Evolutionary conservation across 306 rosid species (phyloP).

Genomic region (Sicyos baderoa): DNA sequence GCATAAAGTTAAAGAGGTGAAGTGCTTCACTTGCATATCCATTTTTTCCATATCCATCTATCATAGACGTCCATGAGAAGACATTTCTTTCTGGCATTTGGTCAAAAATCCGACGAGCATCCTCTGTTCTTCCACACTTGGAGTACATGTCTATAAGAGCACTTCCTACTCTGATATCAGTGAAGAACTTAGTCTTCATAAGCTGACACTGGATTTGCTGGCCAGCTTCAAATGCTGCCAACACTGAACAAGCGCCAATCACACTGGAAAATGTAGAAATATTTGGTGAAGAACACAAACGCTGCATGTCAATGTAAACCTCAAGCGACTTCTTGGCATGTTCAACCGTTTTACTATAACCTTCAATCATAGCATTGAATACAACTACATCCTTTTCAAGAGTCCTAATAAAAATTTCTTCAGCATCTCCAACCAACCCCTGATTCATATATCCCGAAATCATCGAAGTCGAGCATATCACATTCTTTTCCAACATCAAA

Average conservation of each 20-base stretch:
- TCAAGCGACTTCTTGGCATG: slow-evolving; percentile 50
- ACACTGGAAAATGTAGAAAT: slow-evolving; percentile 79
- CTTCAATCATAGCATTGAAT: slow-evolving; percentile 92
- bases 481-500: slow-evolving; percentile 49
- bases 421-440: slow-evolving; percentile 52
- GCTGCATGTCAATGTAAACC: slow-evolving; percentile 66
- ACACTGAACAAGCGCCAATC: slow-evolving; percentile 71
- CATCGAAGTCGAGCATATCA: slow-evolving; percentile 71
- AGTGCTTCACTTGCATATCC: slow-evolving; percentile 67
- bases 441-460: slow-evolving; percentile 85
- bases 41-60: slow-evolving; percentile 89
- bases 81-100: slow-evolving; percentile 63
- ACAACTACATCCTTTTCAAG: slow-evolving; percentile 62
- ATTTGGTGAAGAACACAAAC: slow-evolving; percentile 54
- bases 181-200: slow-evolving; percentile 47
- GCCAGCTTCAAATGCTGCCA: slow-evolving; percentile 55
- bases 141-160: slow-evolving; percentile 81
- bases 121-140: slow-evolving; percentile 57
- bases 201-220: slow-evolving; percentile 72
- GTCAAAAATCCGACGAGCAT: slow-evolving; percentile 55
- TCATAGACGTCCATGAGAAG: slow-evolving; percentile 91
- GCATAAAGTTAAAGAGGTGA: slow-evolving; percentile 52
- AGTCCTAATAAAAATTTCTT: slow-evolving; percentile 49
- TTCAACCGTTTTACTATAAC: slow-evolving; percentile 61
- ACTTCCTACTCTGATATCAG: slow-evolving; percentile 59